Percentiles rank a stretch among this genome's conserved stretches.
These are phyloP conservation scores for Eimeria acervulina DNA, from an alignment of 169 alveolate species.

Conservation along the genomic window DNA sequence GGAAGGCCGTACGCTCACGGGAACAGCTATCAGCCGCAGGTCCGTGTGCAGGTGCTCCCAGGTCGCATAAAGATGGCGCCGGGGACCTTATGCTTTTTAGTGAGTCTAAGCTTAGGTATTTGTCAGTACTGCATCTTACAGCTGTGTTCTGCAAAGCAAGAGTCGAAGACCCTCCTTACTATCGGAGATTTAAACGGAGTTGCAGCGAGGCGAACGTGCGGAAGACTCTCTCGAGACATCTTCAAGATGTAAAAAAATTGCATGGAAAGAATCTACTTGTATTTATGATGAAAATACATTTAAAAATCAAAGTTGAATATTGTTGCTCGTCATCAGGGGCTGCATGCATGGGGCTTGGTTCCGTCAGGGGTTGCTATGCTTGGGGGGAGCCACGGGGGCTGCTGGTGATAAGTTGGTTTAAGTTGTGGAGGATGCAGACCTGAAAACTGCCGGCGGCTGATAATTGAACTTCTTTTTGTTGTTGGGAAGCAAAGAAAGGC, in stretches of 20 bases:
- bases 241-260: not conserved
- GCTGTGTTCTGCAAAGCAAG: not conserved
- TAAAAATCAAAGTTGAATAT: not conserved
- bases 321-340: not conserved
- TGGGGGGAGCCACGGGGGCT: slow-evolving; percentile 10
- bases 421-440: not conserved
- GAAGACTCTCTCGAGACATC: not conserved
- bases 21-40: no score
- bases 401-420: not conserved
- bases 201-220: not conserved
- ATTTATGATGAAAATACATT: not conserved
- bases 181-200: not conserved
- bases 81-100: no score
- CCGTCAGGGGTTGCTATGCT: not conserved
- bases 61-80: no score
- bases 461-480: not conserved
- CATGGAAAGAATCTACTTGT: not conserved
- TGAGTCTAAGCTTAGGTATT: no score
- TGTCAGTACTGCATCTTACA: no score
- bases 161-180: not conserved
- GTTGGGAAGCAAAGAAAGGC: not conserved
- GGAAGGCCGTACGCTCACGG: no score
- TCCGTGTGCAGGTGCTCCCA: no score
- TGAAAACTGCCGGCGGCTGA: slow-evolving; percentile 46
- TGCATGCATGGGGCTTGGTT: not conserved